Evolutionary conservation across 306 rosid species (phyloP).

Genomic region (Begonia fuchsioides): DNA sequence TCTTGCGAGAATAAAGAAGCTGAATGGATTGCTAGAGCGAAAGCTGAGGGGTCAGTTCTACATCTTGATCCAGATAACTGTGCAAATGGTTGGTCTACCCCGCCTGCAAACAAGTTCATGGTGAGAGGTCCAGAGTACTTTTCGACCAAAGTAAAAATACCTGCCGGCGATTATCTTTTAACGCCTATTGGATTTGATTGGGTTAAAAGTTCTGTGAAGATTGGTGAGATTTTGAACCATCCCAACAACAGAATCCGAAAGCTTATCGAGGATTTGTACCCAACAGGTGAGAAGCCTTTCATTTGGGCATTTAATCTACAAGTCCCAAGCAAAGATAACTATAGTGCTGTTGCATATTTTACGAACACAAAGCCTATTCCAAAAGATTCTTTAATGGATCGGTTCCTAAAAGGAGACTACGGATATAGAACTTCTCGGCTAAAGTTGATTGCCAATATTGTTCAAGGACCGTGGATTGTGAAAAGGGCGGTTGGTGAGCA

Average conservation of each 20-base stretch:
- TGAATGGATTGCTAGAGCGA: conserved; percentile 56
- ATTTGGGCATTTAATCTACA: conserved; percentile 89
- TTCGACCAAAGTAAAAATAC: conserved; percentile 53
- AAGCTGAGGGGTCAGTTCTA: conserved; percentile 64
- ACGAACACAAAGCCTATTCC: conserved; percentile 29
- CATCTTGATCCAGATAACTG: conserved; percentile 33
- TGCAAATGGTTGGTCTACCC: conserved; percentile 73
- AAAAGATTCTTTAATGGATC: conserved; percentile 57
- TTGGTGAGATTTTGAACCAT: conserved; percentile 45
- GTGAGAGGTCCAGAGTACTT: conserved; percentile 88
- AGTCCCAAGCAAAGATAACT: conserved; percentile 65
- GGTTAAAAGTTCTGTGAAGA: conserved; percentile 63
- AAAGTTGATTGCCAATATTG: conserved; percentile 74
- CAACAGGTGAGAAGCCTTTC: conserved; percentile 46
- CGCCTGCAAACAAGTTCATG: conserved; percentile 60
- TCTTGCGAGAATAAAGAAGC: conserved; percentile 21
- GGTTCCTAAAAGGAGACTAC: conserved; percentile 63
- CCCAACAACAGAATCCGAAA: conserved; percentile 46
- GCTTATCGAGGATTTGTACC: conserved; percentile 47
- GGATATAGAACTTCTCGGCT: conserved; percentile 63
- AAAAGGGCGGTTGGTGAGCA: conserved; percentile 85
- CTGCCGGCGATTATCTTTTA: conserved; percentile 56
- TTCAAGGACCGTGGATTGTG: conserved; percentile 85
- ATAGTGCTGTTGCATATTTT: conserved; percentile 59
- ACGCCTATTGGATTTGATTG: conserved; percentile 91